Percentiles rank a stretch among this genome's conserved stretches.
Conservation (phyloP, 2,329 filamentous ascomycete genomes). For the Cryphonectria japonica region DNA sequence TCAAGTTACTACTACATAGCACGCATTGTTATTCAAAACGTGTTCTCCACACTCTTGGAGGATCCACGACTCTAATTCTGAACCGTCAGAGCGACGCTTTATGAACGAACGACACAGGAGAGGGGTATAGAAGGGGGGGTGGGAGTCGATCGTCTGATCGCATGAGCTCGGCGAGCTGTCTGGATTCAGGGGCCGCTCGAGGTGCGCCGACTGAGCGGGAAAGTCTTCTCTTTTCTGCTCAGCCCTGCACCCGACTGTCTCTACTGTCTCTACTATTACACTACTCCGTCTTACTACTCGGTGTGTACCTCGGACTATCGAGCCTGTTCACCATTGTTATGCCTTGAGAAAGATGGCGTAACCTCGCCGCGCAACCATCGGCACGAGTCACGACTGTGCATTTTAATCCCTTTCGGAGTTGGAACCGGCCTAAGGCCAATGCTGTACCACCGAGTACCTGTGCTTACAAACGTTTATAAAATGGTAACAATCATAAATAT, state of each 20-base stretch:
- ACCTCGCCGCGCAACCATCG: constrained; percentile 14
- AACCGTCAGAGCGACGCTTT: neutral
- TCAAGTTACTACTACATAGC: neutral
- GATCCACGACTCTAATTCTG: neutral
- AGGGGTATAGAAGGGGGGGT: neutral
- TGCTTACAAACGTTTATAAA: too few species aligned
- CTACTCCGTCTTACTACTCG: neutral
- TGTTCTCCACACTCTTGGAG: constrained; percentile 12
- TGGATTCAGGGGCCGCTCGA: neutral
- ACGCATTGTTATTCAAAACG: constrained; percentile 2
- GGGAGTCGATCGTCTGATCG: neutral
- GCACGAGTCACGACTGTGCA: constrained; percentile 9
- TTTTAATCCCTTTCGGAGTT: constrained; percentile 15
- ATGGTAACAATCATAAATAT: neutral
- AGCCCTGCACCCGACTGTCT: neutral
- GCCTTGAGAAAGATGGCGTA: constrained; percentile 20
- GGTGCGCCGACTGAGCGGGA: neutral
- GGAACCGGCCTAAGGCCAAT: neutral
- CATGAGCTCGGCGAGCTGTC: neutral
- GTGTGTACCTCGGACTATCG: neutral
- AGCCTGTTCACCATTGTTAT: constrained; percentile 5
- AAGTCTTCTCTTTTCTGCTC: neutral
- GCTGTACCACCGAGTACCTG: neutral
- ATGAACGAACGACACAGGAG: neutral
- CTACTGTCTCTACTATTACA: neutral